A percentile compares a stretch with the other conserved stretches of the same genome.
Evolutionary conservation across 2,329 filamentous ascomycete genomes (phyloP).

Genomic region (Pleoardoris graminearum): DNA sequence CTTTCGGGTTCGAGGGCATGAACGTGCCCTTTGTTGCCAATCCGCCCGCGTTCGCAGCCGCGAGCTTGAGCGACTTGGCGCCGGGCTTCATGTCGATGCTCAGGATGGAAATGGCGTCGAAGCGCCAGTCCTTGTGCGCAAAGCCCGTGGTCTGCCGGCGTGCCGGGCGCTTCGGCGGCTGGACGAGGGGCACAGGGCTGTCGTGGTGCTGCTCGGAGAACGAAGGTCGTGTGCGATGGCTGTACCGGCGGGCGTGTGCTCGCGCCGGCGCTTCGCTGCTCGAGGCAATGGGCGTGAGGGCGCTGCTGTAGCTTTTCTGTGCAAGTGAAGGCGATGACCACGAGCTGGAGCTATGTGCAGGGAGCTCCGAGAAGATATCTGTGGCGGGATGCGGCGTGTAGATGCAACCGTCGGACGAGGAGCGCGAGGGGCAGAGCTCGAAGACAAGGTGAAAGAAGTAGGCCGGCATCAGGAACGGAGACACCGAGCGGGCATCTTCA

Average conservation of each 20-base stretch:
- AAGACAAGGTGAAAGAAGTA: constrained; percentile 67
- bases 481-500: constrained; percentile 14
- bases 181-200: constrained; percentile 40
- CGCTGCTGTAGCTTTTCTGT: constrained; percentile 17
- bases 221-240: constrained; percentile 40
- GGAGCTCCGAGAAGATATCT: constrained; percentile 53
- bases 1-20: constrained; percentile 68
- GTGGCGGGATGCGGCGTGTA: constrained; percentile 48
- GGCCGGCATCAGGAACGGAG: constrained; percentile 54
- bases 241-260: constrained; percentile 28
- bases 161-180: constrained; percentile 40
- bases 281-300: constrained; percentile 25
- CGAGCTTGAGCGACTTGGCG: constrained; percentile 45
- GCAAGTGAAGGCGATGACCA: constrained; percentile 37
- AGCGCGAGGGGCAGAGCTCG: constrained; percentile 57
- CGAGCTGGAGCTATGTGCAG: constrained; percentile 46
- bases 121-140: constrained; percentile 71
- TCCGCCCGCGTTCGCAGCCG: constrained; percentile 52
- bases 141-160: constrained; percentile 33
- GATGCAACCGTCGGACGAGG: constrained; percentile 31
- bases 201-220: constrained; percentile 43
- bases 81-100: constrained; percentile 71
- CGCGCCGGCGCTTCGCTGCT: constrained; percentile 27
- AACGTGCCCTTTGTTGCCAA: constrained; percentile 83
- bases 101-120: constrained; percentile 76